Conservation (phyloP, 306 rosid species). For the Hylodesmum podocarpum region DNA sequence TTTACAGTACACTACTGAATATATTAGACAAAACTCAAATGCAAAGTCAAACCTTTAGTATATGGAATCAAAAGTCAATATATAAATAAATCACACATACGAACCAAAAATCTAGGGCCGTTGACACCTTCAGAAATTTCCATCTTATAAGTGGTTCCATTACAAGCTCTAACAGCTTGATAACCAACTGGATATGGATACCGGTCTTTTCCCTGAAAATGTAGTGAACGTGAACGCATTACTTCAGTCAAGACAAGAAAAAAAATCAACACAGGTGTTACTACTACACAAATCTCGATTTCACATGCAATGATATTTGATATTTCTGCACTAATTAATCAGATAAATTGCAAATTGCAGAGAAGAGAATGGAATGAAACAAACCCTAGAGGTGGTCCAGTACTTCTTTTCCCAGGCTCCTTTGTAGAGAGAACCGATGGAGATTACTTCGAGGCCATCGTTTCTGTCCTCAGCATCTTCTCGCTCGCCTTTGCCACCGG, state of each 20-base stretch:
- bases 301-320: not conserved
- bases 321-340: not conserved
- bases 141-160: constrained; percentile 68
- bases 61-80: constrained; percentile 8
- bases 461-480: constrained; percentile 29
- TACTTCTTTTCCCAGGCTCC: constrained; percentile 92
- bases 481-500: constrained; percentile 18
- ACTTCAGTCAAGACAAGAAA: not conserved
- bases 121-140: constrained; percentile 80
- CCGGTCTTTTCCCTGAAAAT: constrained; percentile 85
- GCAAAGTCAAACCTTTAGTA: constrained; percentile 7
- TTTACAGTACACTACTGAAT: constrained; percentile 7
- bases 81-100: constrained; percentile 30
- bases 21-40: constrained; percentile 20
- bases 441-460: constrained; percentile 70
- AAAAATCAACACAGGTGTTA: not conserved
- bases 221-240: constrained; percentile 7
- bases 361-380: constrained; percentile 19
- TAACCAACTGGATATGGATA: constrained; percentile 90
- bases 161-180: constrained; percentile 62
- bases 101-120: constrained; percentile 77
- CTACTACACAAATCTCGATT: not conserved
- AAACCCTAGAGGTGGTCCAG: constrained; percentile 95
- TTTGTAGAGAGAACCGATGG: constrained; percentile 72
- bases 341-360: not conserved